Base-by-base conservation (phyloP, 306 rosid genomes). In the Aeschynomene evenia region DNA sequence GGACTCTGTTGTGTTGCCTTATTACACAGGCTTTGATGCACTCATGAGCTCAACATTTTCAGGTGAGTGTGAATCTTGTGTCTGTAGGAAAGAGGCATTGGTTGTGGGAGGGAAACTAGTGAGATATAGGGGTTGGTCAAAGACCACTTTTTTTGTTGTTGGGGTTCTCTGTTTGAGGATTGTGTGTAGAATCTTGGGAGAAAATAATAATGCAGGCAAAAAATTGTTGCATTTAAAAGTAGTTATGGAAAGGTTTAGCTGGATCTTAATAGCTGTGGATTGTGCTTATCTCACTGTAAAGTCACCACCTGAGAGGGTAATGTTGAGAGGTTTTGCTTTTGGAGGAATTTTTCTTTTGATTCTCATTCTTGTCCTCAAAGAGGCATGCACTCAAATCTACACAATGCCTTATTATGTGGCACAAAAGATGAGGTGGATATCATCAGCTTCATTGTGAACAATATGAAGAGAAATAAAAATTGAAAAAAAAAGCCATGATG, bases 1-100 rank as follows among this genome's bases (percentile, higher is more conserved):
- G 54, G 97, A 94, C 39, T 79, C 85, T 34, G 20, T 94, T 48
- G 65, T 94, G 66, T 26, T 94, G 39, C 98, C 98, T 33, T 94
- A 88, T 37, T 90, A 90, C 31, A 90, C 98, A 18, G 98, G 97
- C 19, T 63, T 79, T 46, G 96, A 94, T 63, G 98, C 97, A 13
- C 64, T 84, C 12, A 20, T 77, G 51, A 68, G 79, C 9, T 90
- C 97, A 7, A 78, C 77, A 4, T 78, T 88, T 67, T 87, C 97
- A 12, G 96, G 97, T 46, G 96, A 82, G 84, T 91, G 97, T 37
- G 72, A 65, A 2, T 79, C 97, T 2, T 90, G 98, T 71, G 96
- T 90, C 26, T 94, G 98, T 45, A 81, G 98, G 63, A 87, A 71
- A 50, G 95, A 84, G 9, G 71, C 72, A 9, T 67, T 90, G 76